Percentiles rank a stretch among this genome's conserved stretches.
Conservation (phyloP, 768 basidiomycete species). For the Trametes cingulata region DNA sequence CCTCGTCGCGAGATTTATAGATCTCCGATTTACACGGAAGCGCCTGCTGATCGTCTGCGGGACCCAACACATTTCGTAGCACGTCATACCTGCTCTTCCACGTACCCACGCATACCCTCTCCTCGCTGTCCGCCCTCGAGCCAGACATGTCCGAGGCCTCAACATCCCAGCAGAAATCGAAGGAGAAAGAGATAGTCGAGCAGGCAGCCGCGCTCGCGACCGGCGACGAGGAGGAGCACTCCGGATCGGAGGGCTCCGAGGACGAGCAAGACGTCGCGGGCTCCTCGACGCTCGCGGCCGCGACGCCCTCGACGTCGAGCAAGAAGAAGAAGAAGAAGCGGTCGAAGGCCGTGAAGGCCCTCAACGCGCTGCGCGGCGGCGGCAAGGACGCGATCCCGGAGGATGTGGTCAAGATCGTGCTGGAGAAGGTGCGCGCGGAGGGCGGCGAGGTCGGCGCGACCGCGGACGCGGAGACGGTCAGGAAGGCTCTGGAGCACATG, state of each 20-base stretch:
- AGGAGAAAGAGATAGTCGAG: slow-evolving; percentile 43
- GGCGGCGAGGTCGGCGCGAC: slow-evolving; percentile 43
- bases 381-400: slow-evolving; percentile 52
- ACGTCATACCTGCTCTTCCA: background rate
- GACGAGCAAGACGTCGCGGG: slow-evolving; percentile 31
- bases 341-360: slow-evolving; percentile 60
- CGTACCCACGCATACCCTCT: background rate
- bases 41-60: too few species aligned
- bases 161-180: slow-evolving; percentile 42
- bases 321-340: slow-evolving; percentile 93
- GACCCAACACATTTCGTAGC: too few species aligned
- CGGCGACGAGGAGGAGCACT: slow-evolving; percentile 21
- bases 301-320: slow-evolving; percentile 41
- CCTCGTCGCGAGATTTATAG: background rate
- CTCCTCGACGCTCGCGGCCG: slow-evolving; percentile 23
- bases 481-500: slow-evolving; percentile 70
- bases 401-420: slow-evolving; percentile 63
- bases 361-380: slow-evolving; percentile 50
- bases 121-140: background rate
- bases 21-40: slow-evolving; percentile 4
- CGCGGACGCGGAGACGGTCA: slow-evolving; percentile 65
- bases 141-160: slow-evolving; percentile 25
- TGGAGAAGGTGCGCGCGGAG: slow-evolving; percentile 65
- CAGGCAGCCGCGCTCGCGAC: background rate
- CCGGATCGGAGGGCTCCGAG: slow-evolving; percentile 31